phyloP scores from a whole-genome alignment of 169 alveolate genomes.

The Toxoplasma gondii region DNA sequence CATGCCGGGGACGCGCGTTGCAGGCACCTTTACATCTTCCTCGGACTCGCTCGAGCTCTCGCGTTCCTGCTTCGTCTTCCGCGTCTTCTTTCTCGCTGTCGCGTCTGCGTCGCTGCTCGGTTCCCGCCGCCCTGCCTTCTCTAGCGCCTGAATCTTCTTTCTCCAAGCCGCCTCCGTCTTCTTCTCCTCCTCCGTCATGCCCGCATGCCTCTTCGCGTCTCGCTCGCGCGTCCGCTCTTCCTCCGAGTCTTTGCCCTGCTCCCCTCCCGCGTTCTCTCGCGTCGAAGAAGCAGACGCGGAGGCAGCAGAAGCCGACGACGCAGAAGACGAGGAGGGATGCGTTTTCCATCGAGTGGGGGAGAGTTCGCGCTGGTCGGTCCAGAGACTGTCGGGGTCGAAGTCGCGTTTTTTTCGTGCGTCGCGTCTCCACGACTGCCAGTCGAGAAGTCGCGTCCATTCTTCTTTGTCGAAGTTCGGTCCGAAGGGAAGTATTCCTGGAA shows the following conservation, averaged over 20 bases:
- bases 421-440: background rate
- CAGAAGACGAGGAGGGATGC: background rate
- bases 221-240: slow-evolving; percentile 29
- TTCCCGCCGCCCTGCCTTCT: background rate
- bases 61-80: background rate
- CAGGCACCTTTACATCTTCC: background rate
- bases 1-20: slow-evolving; percentile 8
- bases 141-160: background rate
- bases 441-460: slow-evolving; percentile 15
- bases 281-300: background rate
- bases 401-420: background rate
- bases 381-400: background rate
- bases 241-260: background rate
- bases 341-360: slow-evolving; percentile 22
- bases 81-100: background rate
- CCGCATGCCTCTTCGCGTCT: background rate
- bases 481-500: background rate
- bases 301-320: background rate
- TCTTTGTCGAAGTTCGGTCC: background rate
- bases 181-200: slow-evolving; percentile 37
- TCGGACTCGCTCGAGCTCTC: background rate
- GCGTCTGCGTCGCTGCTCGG: background rate
- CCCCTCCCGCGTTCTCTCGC: background rate
- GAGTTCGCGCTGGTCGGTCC: slow-evolving; percentile 2
- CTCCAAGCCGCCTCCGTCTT: slow-evolving; percentile 10